phyloP scores from a whole-genome alignment of 331 rosid species.

The Acacia concinna region DNA sequence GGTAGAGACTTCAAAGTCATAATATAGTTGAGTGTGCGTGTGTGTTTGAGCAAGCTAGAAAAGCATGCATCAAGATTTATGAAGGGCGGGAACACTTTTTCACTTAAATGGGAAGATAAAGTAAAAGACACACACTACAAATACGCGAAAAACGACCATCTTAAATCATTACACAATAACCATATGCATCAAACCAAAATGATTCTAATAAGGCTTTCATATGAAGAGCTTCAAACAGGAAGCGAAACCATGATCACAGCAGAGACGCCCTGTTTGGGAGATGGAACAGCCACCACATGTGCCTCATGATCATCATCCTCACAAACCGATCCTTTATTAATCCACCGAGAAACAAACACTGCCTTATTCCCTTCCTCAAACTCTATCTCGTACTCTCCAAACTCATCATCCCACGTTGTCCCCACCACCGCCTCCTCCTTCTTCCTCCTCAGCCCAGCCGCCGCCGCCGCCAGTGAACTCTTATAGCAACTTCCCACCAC shows the following conservation, averaged over 20 bases:
- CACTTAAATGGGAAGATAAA: background rate
- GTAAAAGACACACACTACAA: background rate
- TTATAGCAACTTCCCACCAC: slow-evolving; percentile 23
- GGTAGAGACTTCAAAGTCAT: background rate
- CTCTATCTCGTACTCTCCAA: slow-evolving; percentile 31
- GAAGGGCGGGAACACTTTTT: background rate
- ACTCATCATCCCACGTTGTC: slow-evolving; percentile 40
- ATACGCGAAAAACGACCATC: background rate
- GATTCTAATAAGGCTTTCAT: background rate
- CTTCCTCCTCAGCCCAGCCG: background rate
- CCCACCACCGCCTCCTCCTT: background rate
- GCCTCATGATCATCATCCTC: slow-evolving; percentile 5
- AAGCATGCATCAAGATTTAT: background rate
- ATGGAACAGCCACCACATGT: slow-evolving; percentile 21
- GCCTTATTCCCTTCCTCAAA: slow-evolving; percentile 44
- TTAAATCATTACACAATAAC: background rate
- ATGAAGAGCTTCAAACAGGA: background rate
- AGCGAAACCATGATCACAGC: slow-evolving; percentile 27
- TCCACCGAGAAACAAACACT: slow-evolving; percentile 35
- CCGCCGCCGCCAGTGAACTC: background rate
- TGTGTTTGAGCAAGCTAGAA: background rate
- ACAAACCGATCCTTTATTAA: slow-evolving; percentile 12
- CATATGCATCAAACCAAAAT: background rate
- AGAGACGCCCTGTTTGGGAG: background rate
- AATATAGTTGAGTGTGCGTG: background rate